Evolutionary conservation across 176 grass and related monocot genomes (phyloP).

Genomic region (Oryza nivara): DNA sequence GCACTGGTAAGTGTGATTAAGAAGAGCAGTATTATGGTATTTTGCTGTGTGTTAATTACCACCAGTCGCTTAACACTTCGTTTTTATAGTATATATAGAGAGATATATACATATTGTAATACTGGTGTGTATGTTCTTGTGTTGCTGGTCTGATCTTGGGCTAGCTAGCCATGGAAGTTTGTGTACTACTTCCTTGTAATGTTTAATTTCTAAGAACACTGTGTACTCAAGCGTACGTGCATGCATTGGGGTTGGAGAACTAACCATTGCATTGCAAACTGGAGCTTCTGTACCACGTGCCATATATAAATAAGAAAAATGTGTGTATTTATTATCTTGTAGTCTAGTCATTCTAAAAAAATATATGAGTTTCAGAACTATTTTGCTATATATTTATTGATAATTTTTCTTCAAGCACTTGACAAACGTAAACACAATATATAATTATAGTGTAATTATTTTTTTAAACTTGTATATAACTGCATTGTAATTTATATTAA

Average conservation of each 20-base stretch:
- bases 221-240: constrained; percentile 5
- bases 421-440: no score
- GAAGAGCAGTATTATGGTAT: background rate
- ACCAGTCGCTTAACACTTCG: background rate
- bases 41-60: constrained; percentile 22
- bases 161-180: background rate
- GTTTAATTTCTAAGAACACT: background rate
- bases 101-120: background rate
- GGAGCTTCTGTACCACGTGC: background rate
- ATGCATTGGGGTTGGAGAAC: background rate
- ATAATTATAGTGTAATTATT: no score
- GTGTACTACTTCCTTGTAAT: background rate
- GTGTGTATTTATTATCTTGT: background rate
- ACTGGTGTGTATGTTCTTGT: background rate
- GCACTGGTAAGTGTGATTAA: background rate
- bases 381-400: no score
- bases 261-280: background rate
- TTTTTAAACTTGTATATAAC: no score
- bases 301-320: constrained; percentile 17
- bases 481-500: no score
- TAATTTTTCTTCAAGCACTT: no score
- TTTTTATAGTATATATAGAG: background rate
- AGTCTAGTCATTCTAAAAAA: background rate
- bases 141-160: background rate
- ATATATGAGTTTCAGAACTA: no score